These are phyloP conservation scores for Rubus idaeus DNA, from an alignment of 306 rosid genomes.

Conservation along the genomic window DNA sequence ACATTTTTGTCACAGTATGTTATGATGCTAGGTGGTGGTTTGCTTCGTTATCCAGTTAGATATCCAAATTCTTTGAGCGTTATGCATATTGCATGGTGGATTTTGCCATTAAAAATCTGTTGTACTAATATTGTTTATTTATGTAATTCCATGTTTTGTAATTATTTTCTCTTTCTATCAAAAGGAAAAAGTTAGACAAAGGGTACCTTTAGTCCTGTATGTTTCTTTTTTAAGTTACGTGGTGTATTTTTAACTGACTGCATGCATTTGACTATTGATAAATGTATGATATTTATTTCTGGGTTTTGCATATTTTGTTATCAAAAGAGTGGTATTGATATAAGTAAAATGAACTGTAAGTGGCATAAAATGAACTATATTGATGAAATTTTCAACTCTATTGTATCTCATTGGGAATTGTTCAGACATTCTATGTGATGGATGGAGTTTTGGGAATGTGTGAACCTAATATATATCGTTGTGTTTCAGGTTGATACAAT, in stretches of 20 bases:
- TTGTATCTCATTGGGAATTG: not conserved
- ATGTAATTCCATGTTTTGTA: not conserved
- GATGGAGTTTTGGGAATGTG: not conserved
- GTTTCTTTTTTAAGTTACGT: no score
- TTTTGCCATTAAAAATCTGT: not conserved
- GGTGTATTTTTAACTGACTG: not conserved
- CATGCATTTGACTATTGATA: not conserved
- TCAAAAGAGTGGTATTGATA: not conserved
- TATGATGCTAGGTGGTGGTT: not conserved
- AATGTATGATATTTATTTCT: not conserved
- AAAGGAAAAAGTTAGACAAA: not conserved
- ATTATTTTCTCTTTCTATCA: not conserved
- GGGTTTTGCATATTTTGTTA: not conserved
- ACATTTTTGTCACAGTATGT: not conserved
- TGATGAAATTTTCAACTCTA: not conserved
- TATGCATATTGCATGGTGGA: not conserved
- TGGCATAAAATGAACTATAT: not conserved
- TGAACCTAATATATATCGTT: not conserved
- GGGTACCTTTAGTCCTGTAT: not conserved
- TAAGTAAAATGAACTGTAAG: not conserved
- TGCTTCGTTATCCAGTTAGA: not conserved
- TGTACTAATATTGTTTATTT: not conserved
- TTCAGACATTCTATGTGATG: no score
- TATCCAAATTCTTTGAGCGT: not conserved
- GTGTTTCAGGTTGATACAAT: slow-evolving; percentile 81